These are phyloP conservation scores for Russula emetica DNA, from an alignment of 768 basidiomycete species.

Conservation along the genomic window DNA sequence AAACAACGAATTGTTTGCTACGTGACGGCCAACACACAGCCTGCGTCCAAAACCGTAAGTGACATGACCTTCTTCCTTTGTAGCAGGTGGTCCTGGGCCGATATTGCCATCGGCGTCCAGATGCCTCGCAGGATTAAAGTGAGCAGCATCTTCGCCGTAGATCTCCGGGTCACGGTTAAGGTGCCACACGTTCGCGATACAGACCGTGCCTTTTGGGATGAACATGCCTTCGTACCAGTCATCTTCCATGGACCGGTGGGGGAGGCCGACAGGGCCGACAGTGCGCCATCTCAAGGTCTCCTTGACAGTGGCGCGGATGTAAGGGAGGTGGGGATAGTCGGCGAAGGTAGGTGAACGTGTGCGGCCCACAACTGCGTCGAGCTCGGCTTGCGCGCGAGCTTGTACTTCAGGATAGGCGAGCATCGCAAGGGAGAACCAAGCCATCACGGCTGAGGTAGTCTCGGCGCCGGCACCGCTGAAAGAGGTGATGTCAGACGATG, in stretches of 20 bases:
- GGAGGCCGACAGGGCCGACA: slow-evolving; percentile 24
- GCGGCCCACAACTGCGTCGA: slow-evolving; percentile 26
- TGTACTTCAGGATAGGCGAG: slow-evolving; percentile 26
- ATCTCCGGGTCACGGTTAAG: slow-evolving; percentile 25
- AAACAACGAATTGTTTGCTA: slow-evolving; percentile 25
- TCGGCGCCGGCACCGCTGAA: slow-evolving; percentile 26
- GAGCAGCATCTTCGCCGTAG: slow-evolving; percentile 24
- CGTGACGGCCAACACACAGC: slow-evolving; percentile 26
- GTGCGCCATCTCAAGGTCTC: slow-evolving; percentile 26
- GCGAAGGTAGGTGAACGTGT: slow-evolving; percentile 23
- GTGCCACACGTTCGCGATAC: slow-evolving; percentile 27
- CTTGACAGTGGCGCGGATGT: slow-evolving; percentile 27
- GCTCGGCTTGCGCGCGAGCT: slow-evolving; percentile 24
- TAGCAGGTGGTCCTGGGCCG: slow-evolving; percentile 23
- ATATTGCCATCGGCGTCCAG: slow-evolving; percentile 20
- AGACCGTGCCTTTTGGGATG: slow-evolving; percentile 25
- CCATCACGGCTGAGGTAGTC: slow-evolving; percentile 27
- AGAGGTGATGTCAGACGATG: not conserved
- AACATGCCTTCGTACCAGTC: slow-evolving; percentile 29
- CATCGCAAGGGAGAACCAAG: slow-evolving; percentile 26
- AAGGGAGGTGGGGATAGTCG: slow-evolving; percentile 24
- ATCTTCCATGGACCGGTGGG: slow-evolving; percentile 27
- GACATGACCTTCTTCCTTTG: slow-evolving; percentile 26
- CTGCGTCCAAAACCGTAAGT: slow-evolving; percentile 26
- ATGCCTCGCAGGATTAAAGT: slow-evolving; percentile 27